Evolutionary conservation across 306 rosid species (phyloP).

Genomic region (Boehmeria nivea): DNA sequence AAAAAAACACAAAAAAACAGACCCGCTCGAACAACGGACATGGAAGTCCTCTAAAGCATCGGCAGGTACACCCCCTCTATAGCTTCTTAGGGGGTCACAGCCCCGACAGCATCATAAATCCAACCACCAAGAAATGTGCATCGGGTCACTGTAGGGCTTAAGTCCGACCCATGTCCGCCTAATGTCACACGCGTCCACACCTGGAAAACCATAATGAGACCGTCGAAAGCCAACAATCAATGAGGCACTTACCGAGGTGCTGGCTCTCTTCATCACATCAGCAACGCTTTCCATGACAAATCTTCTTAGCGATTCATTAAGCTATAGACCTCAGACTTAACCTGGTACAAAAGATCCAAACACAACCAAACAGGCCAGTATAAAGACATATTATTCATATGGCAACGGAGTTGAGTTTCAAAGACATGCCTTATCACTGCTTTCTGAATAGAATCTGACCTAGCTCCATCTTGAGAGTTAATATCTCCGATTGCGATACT

Average conservation of each 20-base stretch:
- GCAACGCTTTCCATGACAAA: slow-evolving; percentile 16
- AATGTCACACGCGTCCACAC: slow-evolving; percentile 10
- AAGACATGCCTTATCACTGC: slow-evolving; percentile 40
- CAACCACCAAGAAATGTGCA: neutral
- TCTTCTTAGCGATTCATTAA: no score
- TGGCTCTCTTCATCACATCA: slow-evolving; percentile 3
- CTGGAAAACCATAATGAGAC: slow-evolving; percentile 19
- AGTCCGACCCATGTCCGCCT: no score
- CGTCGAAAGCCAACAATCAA: slow-evolving; percentile 29
- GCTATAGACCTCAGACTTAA: slow-evolving; percentile 28
- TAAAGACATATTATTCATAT: slow-evolving; percentile 45
- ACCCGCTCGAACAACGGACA: slow-evolving; percentile 6
- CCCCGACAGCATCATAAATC: no score
- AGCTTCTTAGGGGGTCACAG: slow-evolving; percentile 8
- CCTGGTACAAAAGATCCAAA: slow-evolving; percentile 43
- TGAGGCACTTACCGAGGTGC: slow-evolving; percentile 31
- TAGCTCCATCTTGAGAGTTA: slow-evolving; percentile 43
- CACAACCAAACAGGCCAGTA: slow-evolving; percentile 46
- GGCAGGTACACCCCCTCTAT: neutral
- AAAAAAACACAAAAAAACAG: neutral
- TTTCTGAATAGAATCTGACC: slow-evolving; percentile 51
- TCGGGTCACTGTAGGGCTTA: neutral
- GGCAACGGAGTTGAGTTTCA: slow-evolving; percentile 11
- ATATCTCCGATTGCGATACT: slow-evolving; percentile 35
- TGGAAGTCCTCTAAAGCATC: slow-evolving; percentile 2